Percentiles rank a stretch among this genome's conserved stretches.
These are phyloP conservation scores for Calophaca sinica DNA, from an alignment of 306 rosid species.

Conservation along the genomic window DNA sequence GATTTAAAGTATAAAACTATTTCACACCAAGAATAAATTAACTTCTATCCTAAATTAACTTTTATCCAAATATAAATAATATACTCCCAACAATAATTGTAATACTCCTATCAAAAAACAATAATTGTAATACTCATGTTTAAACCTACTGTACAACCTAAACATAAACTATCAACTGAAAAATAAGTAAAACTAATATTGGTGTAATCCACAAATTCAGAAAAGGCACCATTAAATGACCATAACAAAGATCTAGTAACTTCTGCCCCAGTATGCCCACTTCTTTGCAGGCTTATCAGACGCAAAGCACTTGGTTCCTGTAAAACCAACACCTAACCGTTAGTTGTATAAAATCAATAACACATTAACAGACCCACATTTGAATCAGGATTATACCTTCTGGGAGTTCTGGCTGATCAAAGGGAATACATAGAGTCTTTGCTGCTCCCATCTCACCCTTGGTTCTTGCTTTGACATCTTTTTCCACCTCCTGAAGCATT, in stretches of 20 bases:
- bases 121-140: conserved; percentile 12
- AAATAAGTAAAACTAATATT: conserved; percentile 41
- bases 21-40: too few species aligned
- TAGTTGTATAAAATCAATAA: background rate
- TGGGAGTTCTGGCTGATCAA: conserved; percentile 90
- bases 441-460: conserved; percentile 97
- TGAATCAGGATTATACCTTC: conserved; percentile 66
- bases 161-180: conserved; percentile 27
- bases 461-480: conserved; percentile 85
- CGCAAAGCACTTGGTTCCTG: conserved; percentile 85
- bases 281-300: conserved; percentile 85
- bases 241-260: conserved; percentile 67
- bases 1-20: too few species aligned
- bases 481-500: conserved; percentile 77
- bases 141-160: conserved; percentile 23
- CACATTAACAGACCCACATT: background rate
- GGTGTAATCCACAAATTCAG: conserved; percentile 40
- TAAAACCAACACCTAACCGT: conserved; percentile 18
- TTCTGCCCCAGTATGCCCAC: conserved; percentile 93
- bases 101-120: too few species aligned
- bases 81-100: background rate
- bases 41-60: too few species aligned
- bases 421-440: conserved; percentile 85
- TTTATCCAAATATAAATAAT: background rate
- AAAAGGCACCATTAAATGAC: conserved; percentile 29